phyloP scores from a whole-genome alignment of 305 asterid species.

The Nicotiana rustica region DNA sequence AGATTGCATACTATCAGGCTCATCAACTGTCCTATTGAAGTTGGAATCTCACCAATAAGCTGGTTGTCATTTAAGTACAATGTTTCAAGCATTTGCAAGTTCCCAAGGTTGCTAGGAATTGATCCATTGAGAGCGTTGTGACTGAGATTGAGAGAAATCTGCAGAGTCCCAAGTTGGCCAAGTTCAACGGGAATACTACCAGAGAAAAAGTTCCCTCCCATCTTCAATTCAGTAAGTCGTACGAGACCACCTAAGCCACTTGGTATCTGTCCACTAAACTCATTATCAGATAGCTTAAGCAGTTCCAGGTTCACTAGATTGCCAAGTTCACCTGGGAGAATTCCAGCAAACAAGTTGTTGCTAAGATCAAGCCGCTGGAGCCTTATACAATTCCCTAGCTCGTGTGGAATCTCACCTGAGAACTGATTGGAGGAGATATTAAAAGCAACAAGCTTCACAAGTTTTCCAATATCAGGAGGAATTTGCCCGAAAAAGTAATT shows the following conservation, averaged over 20 bases:
- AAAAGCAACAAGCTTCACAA: conserved; percentile 77
- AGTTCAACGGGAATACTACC: conserved; percentile 77
- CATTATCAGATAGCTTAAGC: conserved; percentile 76
- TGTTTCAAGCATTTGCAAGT: conserved; percentile 82
- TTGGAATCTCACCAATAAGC: conserved; percentile 80
- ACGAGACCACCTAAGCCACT: conserved; percentile 68
- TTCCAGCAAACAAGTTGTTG: conserved; percentile 63
- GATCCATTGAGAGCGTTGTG: conserved; percentile 69
- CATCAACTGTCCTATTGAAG: conserved; percentile 63
- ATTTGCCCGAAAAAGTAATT: conserved; percentile 70
- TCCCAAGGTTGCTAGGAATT: conserved; percentile 71
- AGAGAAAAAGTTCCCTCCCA: conserved; percentile 81
- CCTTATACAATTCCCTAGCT: conserved; percentile 72
- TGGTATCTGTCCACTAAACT: conserved; percentile 67
- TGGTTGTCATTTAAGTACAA: conserved; percentile 77
- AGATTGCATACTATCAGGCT: conserved; percentile 84
- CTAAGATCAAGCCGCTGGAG: conserved; percentile 93
- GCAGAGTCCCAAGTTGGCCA: conserved; percentile 72
- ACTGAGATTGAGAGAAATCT: conserved; percentile 82
- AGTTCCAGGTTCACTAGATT: conserved; percentile 74
- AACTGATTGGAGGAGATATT: conserved; percentile 74
- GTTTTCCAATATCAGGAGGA: conserved; percentile 81
- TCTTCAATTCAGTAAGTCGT: conserved; percentile 76
- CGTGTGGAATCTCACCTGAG: conserved; percentile 66
- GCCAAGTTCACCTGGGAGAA: conserved; percentile 69